Evolutionary conservation across 495 filamentous ascomycete species (phyloP).

Genomic region (Bryoglossum gracile): DNA sequence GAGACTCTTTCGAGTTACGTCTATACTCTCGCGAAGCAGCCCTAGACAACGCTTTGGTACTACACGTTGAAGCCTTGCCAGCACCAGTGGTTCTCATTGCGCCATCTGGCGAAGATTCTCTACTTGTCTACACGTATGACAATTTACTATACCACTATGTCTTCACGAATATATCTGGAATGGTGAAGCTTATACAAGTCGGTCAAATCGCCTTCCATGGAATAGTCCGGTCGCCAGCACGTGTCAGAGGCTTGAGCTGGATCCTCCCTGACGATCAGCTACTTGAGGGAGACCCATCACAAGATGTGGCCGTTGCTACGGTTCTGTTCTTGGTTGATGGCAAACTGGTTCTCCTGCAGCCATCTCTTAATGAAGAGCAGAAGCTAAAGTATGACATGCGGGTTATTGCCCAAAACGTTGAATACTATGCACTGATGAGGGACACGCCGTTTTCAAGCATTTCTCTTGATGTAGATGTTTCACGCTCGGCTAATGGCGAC

Average conservation of each 20-base stretch:
- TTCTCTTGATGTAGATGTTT: background rate
- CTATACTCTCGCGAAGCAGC: slow-evolving; percentile 82
- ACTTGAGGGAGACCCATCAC: slow-evolving; percentile 84
- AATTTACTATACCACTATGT: slow-evolving; percentile 95
- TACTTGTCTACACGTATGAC: slow-evolving; percentile 93
- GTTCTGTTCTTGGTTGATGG: slow-evolving; percentile 94
- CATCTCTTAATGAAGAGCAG: slow-evolving; percentile 65
- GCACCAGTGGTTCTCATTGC: slow-evolving; percentile 82
- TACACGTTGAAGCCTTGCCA: slow-evolving; percentile 70
- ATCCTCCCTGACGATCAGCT: slow-evolving; percentile 88
- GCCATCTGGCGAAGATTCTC: slow-evolving; percentile 83
- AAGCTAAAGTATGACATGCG: slow-evolving; percentile 97
- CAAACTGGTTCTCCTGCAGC: slow-evolving; percentile 88
- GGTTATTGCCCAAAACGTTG: slow-evolving; percentile 88
- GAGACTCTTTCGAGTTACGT: slow-evolving; percentile 78
- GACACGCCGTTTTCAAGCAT: slow-evolving; percentile 54
- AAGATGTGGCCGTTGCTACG: slow-evolving; percentile 90
- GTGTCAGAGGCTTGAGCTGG: slow-evolving; percentile 93
- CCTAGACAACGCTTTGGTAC: slow-evolving; percentile 62
- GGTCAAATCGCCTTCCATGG: slow-evolving; percentile 96
- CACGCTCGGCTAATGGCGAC: slow-evolving; percentile 1
- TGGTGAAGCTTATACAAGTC: slow-evolving; percentile 76
- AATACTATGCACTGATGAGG: slow-evolving; percentile 87
- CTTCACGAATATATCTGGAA: slow-evolving; percentile 59
- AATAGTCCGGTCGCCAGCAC: slow-evolving; percentile 85